A percentile compares a stretch with the other conserved stretches of the same genome.
Evolutionary conservation across 2,329 filamentous ascomycete species (phyloP).

Genomic region (Rutstroemia sp.): DNA sequence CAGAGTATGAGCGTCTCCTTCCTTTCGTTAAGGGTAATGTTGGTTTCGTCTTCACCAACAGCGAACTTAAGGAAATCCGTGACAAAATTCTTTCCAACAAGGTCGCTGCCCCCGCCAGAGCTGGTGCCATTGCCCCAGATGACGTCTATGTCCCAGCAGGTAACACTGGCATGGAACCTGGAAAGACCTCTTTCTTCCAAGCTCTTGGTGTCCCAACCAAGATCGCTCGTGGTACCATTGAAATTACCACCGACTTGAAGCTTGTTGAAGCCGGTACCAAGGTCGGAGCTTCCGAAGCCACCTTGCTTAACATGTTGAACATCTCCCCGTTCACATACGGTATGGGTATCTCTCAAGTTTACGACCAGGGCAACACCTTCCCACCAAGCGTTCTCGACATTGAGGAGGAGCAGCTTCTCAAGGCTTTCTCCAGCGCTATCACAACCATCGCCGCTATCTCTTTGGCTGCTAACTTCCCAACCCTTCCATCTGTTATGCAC

Average conservation of each 20-base stretch:
- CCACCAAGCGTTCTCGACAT: constrained; percentile 81
- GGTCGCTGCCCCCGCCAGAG: constrained; percentile 95
- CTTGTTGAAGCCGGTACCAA: constrained; percentile 87
- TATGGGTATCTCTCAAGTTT: constrained; percentile 93
- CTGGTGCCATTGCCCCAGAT: constrained; percentile 85
- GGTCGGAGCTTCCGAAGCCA: constrained; percentile 98
- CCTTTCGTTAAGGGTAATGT: constrained; percentile 96
- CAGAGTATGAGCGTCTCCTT: constrained; percentile 97
- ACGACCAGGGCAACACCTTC: constrained; percentile 96
- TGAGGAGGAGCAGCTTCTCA: constrained; percentile 87
- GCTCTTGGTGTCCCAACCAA: constrained; percentile 99
- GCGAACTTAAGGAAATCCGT: constrained; percentile 83
- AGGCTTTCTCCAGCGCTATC: constrained; percentile 73
- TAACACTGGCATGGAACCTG: constrained; percentile 99
- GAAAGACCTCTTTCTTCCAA: constrained; percentile 99
- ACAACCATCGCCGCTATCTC: constrained; percentile 84
- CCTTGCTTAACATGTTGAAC: constrained; percentile 99
- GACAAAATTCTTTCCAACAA: constrained; percentile 95
- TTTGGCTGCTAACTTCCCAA: constrained; percentile 90
- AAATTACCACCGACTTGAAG: constrained; percentile 98
- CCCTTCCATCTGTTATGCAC: constrained; percentile 92
- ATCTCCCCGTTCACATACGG: constrained; percentile 99
- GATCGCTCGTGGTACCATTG: constrained; percentile 99
- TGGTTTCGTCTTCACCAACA: constrained; percentile 99
- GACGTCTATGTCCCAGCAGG: constrained; percentile 95